phyloP scores from a whole-genome alignment of 2,329 filamentous ascomycete genomes.

The Intubia oerlemansii region DNA sequence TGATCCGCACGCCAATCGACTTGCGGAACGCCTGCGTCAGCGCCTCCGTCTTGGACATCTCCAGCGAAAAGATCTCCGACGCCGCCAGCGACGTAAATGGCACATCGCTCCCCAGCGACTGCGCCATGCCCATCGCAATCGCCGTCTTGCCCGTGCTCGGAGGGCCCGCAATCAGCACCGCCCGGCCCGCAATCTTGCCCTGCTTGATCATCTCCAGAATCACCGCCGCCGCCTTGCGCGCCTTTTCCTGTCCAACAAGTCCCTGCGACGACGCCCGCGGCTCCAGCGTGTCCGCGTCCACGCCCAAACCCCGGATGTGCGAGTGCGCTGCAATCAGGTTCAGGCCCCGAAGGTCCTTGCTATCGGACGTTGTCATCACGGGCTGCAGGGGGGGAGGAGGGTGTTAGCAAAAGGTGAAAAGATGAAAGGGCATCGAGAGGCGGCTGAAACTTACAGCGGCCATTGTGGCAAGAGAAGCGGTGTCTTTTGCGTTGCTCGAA shows the following conservation, averaged over 20 bases:
- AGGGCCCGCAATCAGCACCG: slow-evolving; percentile 83
- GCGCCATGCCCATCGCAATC: slow-evolving; percentile 96
- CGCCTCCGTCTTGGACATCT: slow-evolving; percentile 98
- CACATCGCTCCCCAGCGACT: slow-evolving; percentile 81
- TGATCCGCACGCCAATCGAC: slow-evolving; percentile 93
- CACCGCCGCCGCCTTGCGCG: slow-evolving; percentile 84
- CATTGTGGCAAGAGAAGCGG: too few species aligned
- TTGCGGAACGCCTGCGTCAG: slow-evolving; percentile 98
- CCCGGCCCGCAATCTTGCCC: slow-evolving; percentile 90
- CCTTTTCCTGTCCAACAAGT: slow-evolving; percentile 88
- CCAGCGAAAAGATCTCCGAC: slow-evolving; percentile 93
- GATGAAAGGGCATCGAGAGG: too few species aligned
- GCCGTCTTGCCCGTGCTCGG: slow-evolving; percentile 96
- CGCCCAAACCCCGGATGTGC: slow-evolving; percentile 86
- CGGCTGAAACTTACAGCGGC: too few species aligned
- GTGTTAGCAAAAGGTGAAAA: too few species aligned
- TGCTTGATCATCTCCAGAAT: slow-evolving; percentile 98
- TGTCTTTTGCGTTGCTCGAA: too few species aligned
- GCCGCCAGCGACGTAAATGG: slow-evolving; percentile 92
- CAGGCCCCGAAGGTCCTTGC: slow-evolving; percentile 84
- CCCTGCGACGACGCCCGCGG: slow-evolving; percentile 73
- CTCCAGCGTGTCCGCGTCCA: slow-evolving; percentile 79
- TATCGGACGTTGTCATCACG: slow-evolving; percentile 69
- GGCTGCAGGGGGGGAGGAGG: too few species aligned
- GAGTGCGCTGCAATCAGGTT: slow-evolving; percentile 98